These are phyloP conservation scores for Clavispora phyllophila DNA, from an alignment of 805 yeast species.

Conservation along the genomic window DNA sequence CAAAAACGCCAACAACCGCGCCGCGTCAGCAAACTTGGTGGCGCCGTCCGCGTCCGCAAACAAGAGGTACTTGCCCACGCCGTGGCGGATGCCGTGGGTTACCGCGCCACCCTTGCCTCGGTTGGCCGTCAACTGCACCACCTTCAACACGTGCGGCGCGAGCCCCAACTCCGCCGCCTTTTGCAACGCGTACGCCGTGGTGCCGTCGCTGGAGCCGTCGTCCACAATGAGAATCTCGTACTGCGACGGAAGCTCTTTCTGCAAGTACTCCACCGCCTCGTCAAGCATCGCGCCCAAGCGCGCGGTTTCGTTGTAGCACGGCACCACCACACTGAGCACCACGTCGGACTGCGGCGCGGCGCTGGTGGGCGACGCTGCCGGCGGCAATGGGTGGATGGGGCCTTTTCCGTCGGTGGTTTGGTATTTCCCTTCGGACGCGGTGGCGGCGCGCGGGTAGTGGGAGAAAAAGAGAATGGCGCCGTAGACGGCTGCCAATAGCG, in stretches of 20 bases:
- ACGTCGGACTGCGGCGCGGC: background rate
- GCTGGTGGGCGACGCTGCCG: slow-evolving; percentile 30
- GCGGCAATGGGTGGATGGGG: slow-evolving; percentile 28
- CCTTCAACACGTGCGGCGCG: slow-evolving; percentile 59
- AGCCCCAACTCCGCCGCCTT: slow-evolving; percentile 48
- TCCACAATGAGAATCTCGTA: slow-evolving; percentile 86
- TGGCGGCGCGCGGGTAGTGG: slow-evolving; percentile 58
- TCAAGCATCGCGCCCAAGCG: slow-evolving; percentile 68
- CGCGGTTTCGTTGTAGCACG: slow-evolving; percentile 85
- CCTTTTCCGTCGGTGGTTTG: slow-evolving; percentile 40
- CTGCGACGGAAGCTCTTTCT: slow-evolving; percentile 23
- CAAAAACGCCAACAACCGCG: slow-evolving; percentile 44
- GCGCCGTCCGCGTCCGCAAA: slow-evolving; percentile 99
- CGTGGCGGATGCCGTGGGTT: slow-evolving; percentile 78
- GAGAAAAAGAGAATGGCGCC: slow-evolving; percentile 44
- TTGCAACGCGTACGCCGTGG: slow-evolving; percentile 65
- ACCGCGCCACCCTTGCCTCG: slow-evolving; percentile 96
- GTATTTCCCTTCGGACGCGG: slow-evolving; percentile 49
- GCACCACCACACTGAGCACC: slow-evolving; percentile 76
- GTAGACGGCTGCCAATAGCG: slow-evolving; percentile 28
- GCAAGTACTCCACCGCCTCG: slow-evolving; percentile 58
- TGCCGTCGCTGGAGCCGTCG: slow-evolving; percentile 85
- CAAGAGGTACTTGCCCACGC: slow-evolving; percentile 66
- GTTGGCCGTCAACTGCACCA: slow-evolving; percentile 64
- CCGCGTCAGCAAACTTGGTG: slow-evolving; percentile 67